Conservation (phyloP, 495 filamentous ascomycete species). For the Chaetomium tenue region DNA sequence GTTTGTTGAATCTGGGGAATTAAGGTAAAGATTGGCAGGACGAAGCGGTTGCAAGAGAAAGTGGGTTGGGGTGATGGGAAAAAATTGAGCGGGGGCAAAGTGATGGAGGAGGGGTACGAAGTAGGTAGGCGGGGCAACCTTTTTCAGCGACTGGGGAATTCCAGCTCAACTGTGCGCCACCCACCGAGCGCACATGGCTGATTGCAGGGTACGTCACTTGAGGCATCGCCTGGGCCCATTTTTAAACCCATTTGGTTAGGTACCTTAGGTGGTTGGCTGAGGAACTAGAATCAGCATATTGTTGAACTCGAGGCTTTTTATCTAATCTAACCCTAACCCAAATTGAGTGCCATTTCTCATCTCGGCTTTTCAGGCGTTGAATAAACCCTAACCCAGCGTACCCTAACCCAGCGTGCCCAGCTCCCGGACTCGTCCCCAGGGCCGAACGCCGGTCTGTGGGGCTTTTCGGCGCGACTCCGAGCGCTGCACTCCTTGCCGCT, state of each 20-base stretch:
- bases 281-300: too few species aligned
- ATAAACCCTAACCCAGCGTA: slow-evolving; percentile 15
- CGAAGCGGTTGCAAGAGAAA: slow-evolving; percentile 18
- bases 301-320: too few species aligned
- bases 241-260: too few species aligned
- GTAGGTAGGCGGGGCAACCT: slow-evolving; percentile 27
- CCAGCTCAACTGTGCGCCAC: slow-evolving; percentile 5
- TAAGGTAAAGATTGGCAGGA: slow-evolving; percentile 22
- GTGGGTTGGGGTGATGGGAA: slow-evolving; percentile 8
- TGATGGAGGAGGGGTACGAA: slow-evolving; percentile 31
- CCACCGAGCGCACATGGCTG: too few species aligned
- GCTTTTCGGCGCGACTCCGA: slow-evolving; percentile 1
- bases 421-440: background rate
- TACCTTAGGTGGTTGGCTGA: too few species aligned
- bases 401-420: too few species aligned
- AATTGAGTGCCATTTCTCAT: too few species aligned
- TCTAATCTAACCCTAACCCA: slow-evolving; percentile 9
- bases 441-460: slow-evolving; percentile 6
- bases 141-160: background rate
- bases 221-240: background rate
- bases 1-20: slow-evolving; percentile 3
- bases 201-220: background rate
- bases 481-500: slow-evolving; percentile 1
- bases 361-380: too few species aligned
- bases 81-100: slow-evolving; percentile 28